phyloP scores from a whole-genome alignment of 768 basidiomycete genomes.

The Leccinum obscurum region DNA sequence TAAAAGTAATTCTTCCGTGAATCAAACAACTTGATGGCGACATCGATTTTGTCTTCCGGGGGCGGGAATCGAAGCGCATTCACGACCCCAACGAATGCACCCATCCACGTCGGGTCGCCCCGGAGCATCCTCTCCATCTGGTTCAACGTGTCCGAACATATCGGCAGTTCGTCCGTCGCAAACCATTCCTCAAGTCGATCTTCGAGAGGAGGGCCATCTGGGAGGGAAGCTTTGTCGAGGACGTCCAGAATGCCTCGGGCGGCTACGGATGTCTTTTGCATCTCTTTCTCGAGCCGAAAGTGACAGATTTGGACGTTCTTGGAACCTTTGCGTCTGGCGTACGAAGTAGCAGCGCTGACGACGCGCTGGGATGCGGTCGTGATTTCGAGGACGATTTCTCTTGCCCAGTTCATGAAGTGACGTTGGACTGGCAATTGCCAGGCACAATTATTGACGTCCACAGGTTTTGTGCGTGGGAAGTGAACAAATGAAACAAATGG shows the following conservation, averaged over 20 bases:
- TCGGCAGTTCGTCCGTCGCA: constrained; percentile 3
- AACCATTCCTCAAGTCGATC: constrained; percentile 15
- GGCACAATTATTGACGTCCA: too few relatives aligned
- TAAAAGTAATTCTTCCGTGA: constrained; percentile 4
- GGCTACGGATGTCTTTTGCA: constrained; percentile 12
- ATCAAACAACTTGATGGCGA: constrained; percentile 9
- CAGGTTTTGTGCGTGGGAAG: too few relatives aligned
- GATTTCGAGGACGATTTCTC: background rate
- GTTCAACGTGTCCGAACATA: constrained; percentile 6
- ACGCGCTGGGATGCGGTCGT: constrained; percentile 1
- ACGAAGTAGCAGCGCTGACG: background rate
- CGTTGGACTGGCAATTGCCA: too few relatives aligned
- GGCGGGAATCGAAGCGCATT: background rate
- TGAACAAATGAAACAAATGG: too few relatives aligned
- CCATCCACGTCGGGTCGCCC: background rate
- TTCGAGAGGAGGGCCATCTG: constrained; percentile 4
- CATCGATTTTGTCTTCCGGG: constrained; percentile 8
- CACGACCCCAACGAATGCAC: background rate
- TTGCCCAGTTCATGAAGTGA: constrained; percentile 7
- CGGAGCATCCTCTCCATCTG: constrained; percentile 11
- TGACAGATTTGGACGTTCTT: constrained; percentile 5
- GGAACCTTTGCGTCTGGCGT: background rate
- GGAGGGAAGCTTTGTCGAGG: constrained; percentile 2
- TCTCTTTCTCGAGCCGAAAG: constrained; percentile 17
- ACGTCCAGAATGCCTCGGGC: background rate